Conservation (phyloP, 2,329 filamentous ascomycete species). For the Aspergillus phoenicis region DNA sequence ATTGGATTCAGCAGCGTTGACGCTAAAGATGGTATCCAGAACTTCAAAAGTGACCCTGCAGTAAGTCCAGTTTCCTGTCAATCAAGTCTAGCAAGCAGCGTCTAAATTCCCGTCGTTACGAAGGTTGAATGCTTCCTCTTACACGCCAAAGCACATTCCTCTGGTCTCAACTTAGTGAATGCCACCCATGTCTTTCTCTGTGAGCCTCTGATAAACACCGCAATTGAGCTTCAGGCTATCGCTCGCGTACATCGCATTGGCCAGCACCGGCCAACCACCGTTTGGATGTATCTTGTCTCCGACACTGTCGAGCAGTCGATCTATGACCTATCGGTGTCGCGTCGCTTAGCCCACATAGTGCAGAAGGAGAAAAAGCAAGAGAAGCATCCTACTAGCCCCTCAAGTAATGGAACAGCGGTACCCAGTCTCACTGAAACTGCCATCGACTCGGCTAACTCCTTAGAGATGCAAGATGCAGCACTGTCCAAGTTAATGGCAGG, state of each 20-base stretch:
- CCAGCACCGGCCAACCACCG: conserved; percentile 81
- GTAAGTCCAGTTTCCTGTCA: conserved; percentile 29
- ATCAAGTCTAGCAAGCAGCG: not conserved
- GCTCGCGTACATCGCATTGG: conserved; percentile 94
- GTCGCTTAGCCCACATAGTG: conserved; percentile 76
- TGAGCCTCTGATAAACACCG: conserved; percentile 90
- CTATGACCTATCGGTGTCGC: conserved; percentile 78
- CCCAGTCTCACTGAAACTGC: conserved; percentile 56
- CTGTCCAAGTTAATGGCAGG: conserved; percentile 71
- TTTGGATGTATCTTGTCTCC: conserved; percentile 92
- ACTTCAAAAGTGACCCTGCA: conserved; percentile 73
- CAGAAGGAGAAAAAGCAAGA: conserved; percentile 43
- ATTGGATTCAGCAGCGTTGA: conserved; percentile 76
- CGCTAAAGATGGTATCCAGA: conserved; percentile 67
- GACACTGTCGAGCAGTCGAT: conserved; percentile 92
- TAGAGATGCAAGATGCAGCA: conserved; percentile 75
- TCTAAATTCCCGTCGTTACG: conserved; percentile 21
- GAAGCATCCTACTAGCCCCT: conserved; percentile 7
- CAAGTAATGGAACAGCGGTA: conserved; percentile 13
- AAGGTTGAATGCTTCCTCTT: conserved; percentile 80
- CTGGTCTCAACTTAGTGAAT: conserved; percentile 87
- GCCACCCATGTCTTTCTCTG: conserved; percentile 94
- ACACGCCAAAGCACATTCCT: conserved; percentile 84
- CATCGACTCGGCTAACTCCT: conserved; percentile 82
- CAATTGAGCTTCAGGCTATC: conserved; percentile 91